A percentile compares a stretch with the other conserved stretches of the same genome.
phyloP scores from a whole-genome alignment of 139 green algal genomes.

The Chlamydomonas applanata region DNA sequence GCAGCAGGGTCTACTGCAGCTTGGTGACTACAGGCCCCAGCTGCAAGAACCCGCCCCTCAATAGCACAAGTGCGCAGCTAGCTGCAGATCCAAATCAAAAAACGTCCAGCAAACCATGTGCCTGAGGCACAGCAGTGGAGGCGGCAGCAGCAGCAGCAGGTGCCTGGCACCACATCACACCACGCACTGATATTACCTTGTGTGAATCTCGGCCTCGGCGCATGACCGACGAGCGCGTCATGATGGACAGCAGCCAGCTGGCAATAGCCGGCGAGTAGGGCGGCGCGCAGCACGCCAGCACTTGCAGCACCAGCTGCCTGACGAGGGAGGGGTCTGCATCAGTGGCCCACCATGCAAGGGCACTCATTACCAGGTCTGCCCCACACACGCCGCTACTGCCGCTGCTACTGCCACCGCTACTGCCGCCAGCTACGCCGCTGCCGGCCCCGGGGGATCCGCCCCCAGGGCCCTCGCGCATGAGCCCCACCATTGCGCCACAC shows the following conservation, averaged over 20 bases:
- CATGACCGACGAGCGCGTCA: constrained; percentile 4
- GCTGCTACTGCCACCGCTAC: neutral
- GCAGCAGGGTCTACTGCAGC: no score
- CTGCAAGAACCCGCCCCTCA: no score
- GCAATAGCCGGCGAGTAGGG: neutral
- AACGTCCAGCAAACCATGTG: no score
- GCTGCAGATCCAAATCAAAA: no score
- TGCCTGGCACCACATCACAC: no score
- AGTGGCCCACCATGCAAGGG: neutral
- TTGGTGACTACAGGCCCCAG: no score
- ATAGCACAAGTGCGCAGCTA: no score
- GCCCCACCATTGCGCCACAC: neutral
- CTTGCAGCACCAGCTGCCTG: neutral
- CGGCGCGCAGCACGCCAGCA: neutral
- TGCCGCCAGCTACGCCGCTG: neutral
- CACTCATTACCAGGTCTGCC: neutral
- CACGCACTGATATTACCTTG: no score
- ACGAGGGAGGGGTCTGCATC: constrained; percentile 3
- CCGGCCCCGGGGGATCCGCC: neutral
- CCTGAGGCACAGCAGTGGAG: no score
- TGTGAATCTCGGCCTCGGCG: neutral
- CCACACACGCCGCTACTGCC: neutral
- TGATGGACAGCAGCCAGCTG: constrained; percentile 2
- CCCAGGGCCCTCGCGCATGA: neutral
- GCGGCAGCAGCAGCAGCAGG: no score